Base-by-base conservation (phyloP, 805 yeast species). In the Jamesozyma piceae region DNA sequence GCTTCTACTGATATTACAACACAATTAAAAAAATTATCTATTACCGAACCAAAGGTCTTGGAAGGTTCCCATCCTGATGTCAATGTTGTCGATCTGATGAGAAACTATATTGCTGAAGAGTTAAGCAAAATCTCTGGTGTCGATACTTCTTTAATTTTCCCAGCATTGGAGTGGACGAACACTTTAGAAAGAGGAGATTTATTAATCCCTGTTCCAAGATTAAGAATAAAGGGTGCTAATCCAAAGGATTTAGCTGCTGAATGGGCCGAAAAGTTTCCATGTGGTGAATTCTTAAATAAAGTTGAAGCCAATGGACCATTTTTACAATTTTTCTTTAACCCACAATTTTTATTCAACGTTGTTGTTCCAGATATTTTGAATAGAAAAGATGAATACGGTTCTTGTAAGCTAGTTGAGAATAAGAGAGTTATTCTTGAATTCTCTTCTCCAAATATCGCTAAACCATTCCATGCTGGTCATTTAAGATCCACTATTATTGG, bases 391-490 rank as follows among this genome's bases (percentile, higher is more conserved):
- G 57, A 60, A 3, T 92, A 77, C 63, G 98, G 98, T 51, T 66
- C 78, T 37, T 69, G 80, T 53, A 85, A 88, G 38, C 54, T 84
- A 43, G 96, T 92, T 44, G 65, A 66, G 33, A 79, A 78, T 49
- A 82, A 87, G 67, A 81, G 71, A 49, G 72, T 83, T 15, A 55
- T 88, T 36, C 74, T 92, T 54, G 99, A 92, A 65, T 92, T 92
- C 58, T 86, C 96, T 2, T 89, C 97, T 29, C 99, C 99, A 50
- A 92, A 92, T 66, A 90, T 92, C 58, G 99, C 99, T 51, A 92
- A 92, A 68, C 99, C 99, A 11, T 92, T 92, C 82, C 99, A 92
- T 62, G 99, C 99, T 43, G 99, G 99, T 46, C 99, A 92, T 65
- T 77, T 92, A 65, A 82, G 99, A 67, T 84, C 95, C 27, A 92